Conservation (phyloP, 352 stramenopile species). For the Chrysophaeum taylorii region DNA sequence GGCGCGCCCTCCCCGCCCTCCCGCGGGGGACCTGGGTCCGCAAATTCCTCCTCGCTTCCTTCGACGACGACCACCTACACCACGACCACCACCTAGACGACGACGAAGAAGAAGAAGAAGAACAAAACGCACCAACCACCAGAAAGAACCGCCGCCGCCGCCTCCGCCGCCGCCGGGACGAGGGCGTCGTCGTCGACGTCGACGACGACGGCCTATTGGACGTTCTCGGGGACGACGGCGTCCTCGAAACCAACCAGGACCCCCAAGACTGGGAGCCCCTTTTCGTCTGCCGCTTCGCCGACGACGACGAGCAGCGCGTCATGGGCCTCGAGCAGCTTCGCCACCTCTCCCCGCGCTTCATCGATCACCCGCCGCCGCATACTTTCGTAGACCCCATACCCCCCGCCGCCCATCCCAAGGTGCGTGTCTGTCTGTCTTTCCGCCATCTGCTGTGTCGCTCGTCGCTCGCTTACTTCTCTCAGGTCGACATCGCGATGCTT, state of each 20-base stretch:
- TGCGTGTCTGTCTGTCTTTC: too few species aligned
- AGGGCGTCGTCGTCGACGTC: background rate
- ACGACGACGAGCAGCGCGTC: conserved; percentile 1
- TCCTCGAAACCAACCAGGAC: background rate
- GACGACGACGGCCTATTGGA: background rate
- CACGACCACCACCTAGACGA: background rate
- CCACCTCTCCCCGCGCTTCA: background rate
- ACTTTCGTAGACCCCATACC: too few species aligned
- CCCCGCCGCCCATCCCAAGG: too few species aligned
- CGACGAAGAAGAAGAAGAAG: background rate
- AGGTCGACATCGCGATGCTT: too few species aligned
- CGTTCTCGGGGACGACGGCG: background rate
- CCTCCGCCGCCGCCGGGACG: background rate
- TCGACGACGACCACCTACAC: background rate
- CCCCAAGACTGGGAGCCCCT: background rate
- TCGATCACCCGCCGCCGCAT: background rate
- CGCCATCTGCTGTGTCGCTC: too few species aligned
- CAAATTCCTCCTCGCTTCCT: background rate
- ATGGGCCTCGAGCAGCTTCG: background rate
- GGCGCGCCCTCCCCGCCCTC: background rate
- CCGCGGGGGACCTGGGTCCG: background rate
- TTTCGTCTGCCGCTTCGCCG: background rate
- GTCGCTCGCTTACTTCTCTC: too few species aligned
- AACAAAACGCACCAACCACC: background rate
- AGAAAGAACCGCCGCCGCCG: too few species aligned